Conservation (phyloP, 2,329 filamentous ascomycete genomes). For the Graphium sp. region DNA sequence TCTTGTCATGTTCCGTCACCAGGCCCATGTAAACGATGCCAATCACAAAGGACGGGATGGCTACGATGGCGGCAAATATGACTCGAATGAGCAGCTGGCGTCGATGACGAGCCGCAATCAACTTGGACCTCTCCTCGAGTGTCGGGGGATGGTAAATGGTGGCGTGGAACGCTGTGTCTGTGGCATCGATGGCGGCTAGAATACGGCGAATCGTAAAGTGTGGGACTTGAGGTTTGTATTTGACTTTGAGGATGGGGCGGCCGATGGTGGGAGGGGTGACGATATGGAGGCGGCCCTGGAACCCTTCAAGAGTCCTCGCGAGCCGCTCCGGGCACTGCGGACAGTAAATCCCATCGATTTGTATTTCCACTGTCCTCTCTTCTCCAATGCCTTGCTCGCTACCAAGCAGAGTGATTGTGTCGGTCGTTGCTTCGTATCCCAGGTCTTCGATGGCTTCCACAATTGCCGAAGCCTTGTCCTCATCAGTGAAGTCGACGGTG, state of each 20-base stretch:
- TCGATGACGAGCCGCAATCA: conserved; percentile 56
- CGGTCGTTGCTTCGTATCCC: conserved; percentile 48
- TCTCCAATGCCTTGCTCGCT: conserved; percentile 15
- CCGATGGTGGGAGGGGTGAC: conserved; percentile 36
- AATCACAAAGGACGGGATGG: conserved; percentile 72
- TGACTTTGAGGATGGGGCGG: conserved; percentile 51
- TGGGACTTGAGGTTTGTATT: conserved; percentile 53
- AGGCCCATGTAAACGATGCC: conserved; percentile 87
- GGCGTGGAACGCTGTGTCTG: conserved; percentile 48
- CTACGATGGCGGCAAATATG: conserved; percentile 47
- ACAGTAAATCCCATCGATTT: conserved; percentile 59
- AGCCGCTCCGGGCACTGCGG: conserved; percentile 50
- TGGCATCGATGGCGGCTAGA: conserved; percentile 45
- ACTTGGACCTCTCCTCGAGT: conserved; percentile 63
- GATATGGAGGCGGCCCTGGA: conserved; percentile 32
- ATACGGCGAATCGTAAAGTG: conserved; percentile 62
- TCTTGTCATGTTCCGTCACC: conserved; percentile 38
- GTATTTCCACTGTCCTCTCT: conserved; percentile 44
- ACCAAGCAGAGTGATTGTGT: conserved; percentile 22
- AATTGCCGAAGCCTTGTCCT: conserved; percentile 14
- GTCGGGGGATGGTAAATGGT: conserved; percentile 66
- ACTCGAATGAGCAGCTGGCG: conserved; percentile 53
- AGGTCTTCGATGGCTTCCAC: conserved; percentile 38
- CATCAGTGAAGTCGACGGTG: conserved; percentile 32
- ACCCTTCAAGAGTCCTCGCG: conserved; percentile 31